A percentile compares a stretch with the other conserved stretches of the same genome.
Conservation (phyloP, 1,284 basidiomycete genomes). For the Ganoderma multipileum region DNA sequence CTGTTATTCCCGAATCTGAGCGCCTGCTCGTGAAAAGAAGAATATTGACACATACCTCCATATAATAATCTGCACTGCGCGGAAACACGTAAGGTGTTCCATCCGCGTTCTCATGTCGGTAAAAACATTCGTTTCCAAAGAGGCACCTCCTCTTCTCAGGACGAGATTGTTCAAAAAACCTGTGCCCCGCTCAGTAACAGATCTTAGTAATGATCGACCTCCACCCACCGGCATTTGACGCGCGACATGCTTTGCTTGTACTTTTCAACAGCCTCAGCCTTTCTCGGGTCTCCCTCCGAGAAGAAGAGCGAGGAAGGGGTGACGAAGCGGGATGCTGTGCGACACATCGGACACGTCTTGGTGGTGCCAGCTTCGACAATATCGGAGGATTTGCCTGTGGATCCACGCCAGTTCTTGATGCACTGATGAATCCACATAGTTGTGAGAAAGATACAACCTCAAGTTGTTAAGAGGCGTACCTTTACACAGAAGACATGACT, state of each 20-base stretch:
- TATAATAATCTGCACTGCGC: conserved; percentile 59
- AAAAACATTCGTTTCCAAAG: conserved; percentile 80
- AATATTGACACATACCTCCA: conserved; percentile 45
- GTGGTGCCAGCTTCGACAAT: conserved; percentile 60
- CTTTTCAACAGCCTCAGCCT: conserved; percentile 53
- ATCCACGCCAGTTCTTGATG: conserved; percentile 75
- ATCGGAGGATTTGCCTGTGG: conserved; percentile 57
- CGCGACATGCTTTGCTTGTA: conserved; percentile 77
- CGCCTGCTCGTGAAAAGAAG: not conserved
- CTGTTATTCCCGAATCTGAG: conserved; percentile 1
- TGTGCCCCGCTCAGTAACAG: conserved; percentile 33
- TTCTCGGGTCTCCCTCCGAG: conserved; percentile 57
- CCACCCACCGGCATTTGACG: conserved; percentile 66
- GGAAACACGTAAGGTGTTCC: conserved; percentile 64
- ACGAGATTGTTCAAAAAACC: conserved; percentile 67
- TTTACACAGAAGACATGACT: conserved; percentile 76
- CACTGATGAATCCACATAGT: conserved; percentile 51
- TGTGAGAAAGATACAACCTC: conserved; percentile 4
- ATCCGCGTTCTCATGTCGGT: conserved; percentile 69
- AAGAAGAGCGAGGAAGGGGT: conserved; percentile 74
- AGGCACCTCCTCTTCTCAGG: conserved; percentile 63
- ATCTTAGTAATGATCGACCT: not conserved
- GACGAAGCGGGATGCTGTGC: conserved; percentile 65
- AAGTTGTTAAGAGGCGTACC: conserved; percentile 43
- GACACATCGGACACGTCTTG: conserved; percentile 80